A percentile compares a stretch with the other conserved stretches of the same genome.
phyloP scores from a whole-genome alignment of 192 early-diverging fungal genomes.

The Coemansia sp. region DNA sequence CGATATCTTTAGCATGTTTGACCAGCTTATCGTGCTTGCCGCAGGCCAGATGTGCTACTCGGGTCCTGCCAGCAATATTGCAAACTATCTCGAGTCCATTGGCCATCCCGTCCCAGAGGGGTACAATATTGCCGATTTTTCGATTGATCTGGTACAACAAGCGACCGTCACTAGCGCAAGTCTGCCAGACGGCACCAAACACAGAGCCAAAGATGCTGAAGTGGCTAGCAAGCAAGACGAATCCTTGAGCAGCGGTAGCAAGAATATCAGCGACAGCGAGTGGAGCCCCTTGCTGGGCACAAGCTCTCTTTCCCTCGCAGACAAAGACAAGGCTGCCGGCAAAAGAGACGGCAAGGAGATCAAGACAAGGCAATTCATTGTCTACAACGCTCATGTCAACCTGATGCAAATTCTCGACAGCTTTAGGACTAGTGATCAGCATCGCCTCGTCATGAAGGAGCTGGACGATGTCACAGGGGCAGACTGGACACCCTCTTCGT shows the following conservation, averaged over 20 bases:
- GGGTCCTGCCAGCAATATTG: conserved; percentile 62
- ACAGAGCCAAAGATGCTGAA: neutral
- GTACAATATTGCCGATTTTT: conserved; percentile 88
- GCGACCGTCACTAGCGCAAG: conserved; percentile 15
- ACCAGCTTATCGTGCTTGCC: conserved; percentile 78
- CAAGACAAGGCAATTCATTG: conserved; percentile 12
- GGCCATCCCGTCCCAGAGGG: conserved; percentile 80
- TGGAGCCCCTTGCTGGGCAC: conserved; percentile 21
- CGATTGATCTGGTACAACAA: conserved; percentile 42
- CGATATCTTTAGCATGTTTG: conserved; percentile 89
- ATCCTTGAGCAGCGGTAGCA: neutral
- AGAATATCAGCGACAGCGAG: conserved; percentile 13
- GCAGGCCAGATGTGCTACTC: conserved; percentile 82
- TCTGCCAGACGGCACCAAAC: neutral
- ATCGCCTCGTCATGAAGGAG: neutral
- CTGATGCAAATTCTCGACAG: conserved; percentile 18
- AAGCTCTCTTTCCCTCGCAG: conserved; percentile 9
- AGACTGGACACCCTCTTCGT: conserved; percentile 24
- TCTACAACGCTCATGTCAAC: conserved; percentile 21
- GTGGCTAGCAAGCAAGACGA: neutral
- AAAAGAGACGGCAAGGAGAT: neutral
- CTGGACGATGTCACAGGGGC: conserved; percentile 20
- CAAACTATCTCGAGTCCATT: conserved; percentile 62
- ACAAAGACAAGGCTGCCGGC: neutral
- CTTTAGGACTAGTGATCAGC: conserved; percentile 15